These are phyloP conservation scores for Pseudopithomyces maydicus DNA, from an alignment of 2,329 filamentous ascomycete species.

Conservation along the genomic window DNA sequence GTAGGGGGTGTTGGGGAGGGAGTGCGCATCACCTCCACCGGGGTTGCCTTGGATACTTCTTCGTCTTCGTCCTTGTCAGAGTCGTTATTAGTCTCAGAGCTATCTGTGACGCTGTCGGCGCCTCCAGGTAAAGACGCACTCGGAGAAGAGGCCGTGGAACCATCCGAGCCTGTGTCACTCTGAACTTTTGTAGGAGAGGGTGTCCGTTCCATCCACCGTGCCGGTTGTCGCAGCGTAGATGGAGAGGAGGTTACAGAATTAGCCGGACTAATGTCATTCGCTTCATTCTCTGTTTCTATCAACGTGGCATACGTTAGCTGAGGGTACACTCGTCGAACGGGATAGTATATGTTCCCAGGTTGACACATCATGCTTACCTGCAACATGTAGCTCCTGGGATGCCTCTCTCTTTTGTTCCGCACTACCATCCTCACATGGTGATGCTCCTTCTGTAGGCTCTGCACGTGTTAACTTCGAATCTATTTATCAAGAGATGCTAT, in stretches of 20 bases:
- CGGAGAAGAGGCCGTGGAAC: neutral
- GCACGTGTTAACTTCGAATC: too few species aligned
- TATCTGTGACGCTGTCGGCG: neutral
- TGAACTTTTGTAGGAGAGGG: neutral
- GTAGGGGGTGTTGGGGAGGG: neutral
- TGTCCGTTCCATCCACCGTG: neutral
- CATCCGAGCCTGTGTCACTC: neutral
- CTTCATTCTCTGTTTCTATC: neutral
- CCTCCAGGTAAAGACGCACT: neutral
- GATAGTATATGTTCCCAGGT: too few species aligned
- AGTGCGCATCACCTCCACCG: neutral
- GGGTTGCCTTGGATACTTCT: neutral
- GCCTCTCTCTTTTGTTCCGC: too few species aligned
- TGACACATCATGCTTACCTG: too few species aligned
- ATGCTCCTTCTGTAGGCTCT: too few species aligned
- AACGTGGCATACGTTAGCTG: neutral
- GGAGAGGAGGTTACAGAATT: neutral
- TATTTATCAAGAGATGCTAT: too few species aligned
- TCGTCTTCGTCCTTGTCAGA: neutral
- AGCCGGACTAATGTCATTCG: neutral
- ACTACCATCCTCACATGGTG: too few species aligned
- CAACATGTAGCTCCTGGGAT: too few species aligned
- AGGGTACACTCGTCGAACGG: too few species aligned
- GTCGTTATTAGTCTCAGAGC: neutral
- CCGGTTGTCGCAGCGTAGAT: neutral